Evolutionary conservation across 108 stramenopile genomes (phyloP).

Genomic region (Cyclostephanos tholiformis): DNA sequence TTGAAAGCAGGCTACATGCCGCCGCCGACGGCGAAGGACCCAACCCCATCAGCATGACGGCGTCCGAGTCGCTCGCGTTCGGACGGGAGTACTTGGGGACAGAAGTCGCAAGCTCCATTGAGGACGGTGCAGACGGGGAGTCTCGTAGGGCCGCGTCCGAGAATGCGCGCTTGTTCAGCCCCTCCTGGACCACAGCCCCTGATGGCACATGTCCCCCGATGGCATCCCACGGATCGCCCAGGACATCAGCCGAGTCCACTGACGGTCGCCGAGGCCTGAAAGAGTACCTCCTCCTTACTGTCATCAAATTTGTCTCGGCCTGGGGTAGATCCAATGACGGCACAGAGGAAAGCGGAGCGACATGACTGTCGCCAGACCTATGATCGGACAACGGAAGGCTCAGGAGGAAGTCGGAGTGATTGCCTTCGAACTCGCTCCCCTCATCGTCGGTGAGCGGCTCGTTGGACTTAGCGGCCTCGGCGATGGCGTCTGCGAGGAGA

Average conservation of each 20-base stretch:
- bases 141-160: neutral
- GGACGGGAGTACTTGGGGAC: neutral
- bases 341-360: neutral
- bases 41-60: neutral
- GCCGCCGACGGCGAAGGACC: neutral
- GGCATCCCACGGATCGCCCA: neutral
- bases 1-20: conserved; percentile 28
- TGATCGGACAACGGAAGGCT: conserved; percentile 3
- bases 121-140: neutral
- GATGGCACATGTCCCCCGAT: neutral
- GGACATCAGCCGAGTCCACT: neutral
- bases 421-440: conserved; percentile 27
- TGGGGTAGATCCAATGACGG: neutral
- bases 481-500: conserved; percentile 36
- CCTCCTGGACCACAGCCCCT: neutral
- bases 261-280: neutral
- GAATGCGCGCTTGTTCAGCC: neutral
- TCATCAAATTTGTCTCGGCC: neutral
- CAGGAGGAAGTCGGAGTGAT: conserved; percentile 26
- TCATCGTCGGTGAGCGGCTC: conserved; percentile 43
- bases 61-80: neutral
- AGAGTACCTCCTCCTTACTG: neutral
- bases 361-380: neutral
- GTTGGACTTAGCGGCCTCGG: conserved; percentile 35
- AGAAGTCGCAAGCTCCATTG: neutral